phyloP scores from a whole-genome alignment of 2,329 filamentous ascomycete genomes.

The Pseudonectria foliicola region DNA sequence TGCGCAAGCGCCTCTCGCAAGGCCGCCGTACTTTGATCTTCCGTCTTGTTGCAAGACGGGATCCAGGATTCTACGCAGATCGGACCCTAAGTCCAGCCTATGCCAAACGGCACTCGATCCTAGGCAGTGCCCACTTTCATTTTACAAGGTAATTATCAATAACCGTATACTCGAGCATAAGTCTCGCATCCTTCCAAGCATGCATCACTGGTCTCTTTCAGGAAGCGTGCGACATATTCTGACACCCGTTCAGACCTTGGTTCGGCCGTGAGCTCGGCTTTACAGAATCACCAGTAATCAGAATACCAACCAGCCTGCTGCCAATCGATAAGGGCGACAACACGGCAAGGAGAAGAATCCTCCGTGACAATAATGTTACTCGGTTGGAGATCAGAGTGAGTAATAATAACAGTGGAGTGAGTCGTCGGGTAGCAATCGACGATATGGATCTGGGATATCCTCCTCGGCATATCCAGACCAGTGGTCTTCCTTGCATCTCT shows the following conservation, averaged over 20 bases:
- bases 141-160: no score
- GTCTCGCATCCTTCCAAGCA: constrained; percentile 2
- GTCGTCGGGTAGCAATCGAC: constrained; percentile 1
- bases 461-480: background rate
- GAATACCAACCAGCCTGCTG: constrained; percentile 11
- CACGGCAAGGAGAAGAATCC: background rate
- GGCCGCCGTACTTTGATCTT: constrained; percentile 5
- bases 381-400: constrained; percentile 11
- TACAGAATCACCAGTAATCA: constrained; percentile 14
- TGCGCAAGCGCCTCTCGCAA: constrained; percentile 17
- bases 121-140: no score
- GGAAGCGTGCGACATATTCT: constrained; percentile 1
- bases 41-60: constrained; percentile 1
- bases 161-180: no score
- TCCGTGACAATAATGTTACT: constrained; percentile 9
- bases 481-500: background rate
- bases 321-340: constrained; percentile 11
- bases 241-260: background rate
- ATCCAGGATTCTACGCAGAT: constrained; percentile 20
- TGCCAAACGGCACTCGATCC: no score
- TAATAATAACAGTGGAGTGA: constrained; percentile 5
- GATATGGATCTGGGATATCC: constrained; percentile 4
- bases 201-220: constrained; percentile 3
- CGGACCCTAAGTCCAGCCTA: constrained; percentile 23
- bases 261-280: constrained; percentile 2